These are phyloP conservation scores for Zarea fungicola DNA, from an alignment of 2,329 filamentous ascomycete species.

Conservation along the genomic window DNA sequence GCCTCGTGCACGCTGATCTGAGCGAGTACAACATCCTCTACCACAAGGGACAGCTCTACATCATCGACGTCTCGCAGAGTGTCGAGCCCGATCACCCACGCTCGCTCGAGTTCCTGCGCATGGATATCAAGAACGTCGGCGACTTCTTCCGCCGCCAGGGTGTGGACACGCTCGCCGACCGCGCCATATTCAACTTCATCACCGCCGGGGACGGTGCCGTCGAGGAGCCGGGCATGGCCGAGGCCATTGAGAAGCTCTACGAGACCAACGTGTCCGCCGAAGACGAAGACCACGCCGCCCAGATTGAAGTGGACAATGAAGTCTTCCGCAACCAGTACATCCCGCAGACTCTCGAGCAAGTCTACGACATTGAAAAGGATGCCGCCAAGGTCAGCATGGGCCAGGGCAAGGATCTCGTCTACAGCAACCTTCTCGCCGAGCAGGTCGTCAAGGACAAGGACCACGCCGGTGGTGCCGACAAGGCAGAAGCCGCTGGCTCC, in stretches of 20 bases:
- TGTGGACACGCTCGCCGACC: slow-evolving; percentile 75
- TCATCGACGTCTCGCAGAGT: slow-evolving; percentile 96
- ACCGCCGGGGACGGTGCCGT: slow-evolving; percentile 55
- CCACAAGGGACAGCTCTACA: slow-evolving; percentile 73
- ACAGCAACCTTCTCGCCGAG: slow-evolving; percentile 76
- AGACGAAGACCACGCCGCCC: slow-evolving; percentile 48
- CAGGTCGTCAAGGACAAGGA: slow-evolving; percentile 43
- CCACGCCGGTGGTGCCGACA: slow-evolving; percentile 29
- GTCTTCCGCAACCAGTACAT: slow-evolving; percentile 97
- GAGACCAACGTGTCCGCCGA: slow-evolving; percentile 45
- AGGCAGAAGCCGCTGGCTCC: slow-evolving; percentile 30
- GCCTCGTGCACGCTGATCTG: slow-evolving; percentile 89
- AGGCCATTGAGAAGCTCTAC: slow-evolving; percentile 63
- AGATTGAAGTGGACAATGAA: slow-evolving; percentile 74
- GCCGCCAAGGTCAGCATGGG: slow-evolving; percentile 70
- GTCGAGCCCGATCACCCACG: slow-evolving; percentile 95
- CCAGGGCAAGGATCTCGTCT: slow-evolving; percentile 72
- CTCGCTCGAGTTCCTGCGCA: slow-evolving; percentile 87
- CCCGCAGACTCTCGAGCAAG: slow-evolving; percentile 89
- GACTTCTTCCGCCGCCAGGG: slow-evolving; percentile 88
- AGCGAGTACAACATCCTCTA: slow-evolving; percentile 98
- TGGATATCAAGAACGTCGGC: slow-evolving; percentile 96
- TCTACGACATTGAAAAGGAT: slow-evolving; percentile 93
- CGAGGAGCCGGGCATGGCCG: slow-evolving; percentile 55
- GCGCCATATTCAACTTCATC: slow-evolving; percentile 79